Base-by-base conservation (phyloP, 257 asterid species). In the Cruciata laevipes region DNA sequence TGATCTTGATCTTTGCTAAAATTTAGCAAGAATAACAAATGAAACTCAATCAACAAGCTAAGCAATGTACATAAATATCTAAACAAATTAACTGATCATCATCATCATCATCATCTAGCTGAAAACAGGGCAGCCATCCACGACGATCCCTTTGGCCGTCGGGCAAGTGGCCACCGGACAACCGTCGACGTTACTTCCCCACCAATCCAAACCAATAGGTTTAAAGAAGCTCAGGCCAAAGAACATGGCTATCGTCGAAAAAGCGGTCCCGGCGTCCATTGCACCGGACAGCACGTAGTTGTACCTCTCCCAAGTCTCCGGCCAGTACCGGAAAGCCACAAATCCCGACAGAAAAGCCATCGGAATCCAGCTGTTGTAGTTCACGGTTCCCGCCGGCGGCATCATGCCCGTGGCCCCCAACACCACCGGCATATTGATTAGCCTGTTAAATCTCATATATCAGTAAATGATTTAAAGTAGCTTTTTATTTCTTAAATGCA, bases 261-360 rank as follows among this genome's bases (percentile, higher is more conserved):
- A 85, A 0, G 95, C 90, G 4, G 86, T 78, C 9, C 95, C 93
- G 0, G 87, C 86, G 32, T 88, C 95, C 37, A 88, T 52, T 0
- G 81, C 93, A 18, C 87, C 88, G 6, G 93, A 88, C 40, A 83
- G 65, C 2, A 85, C 69, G 52, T 88, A 85, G 65, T 85, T 85
- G 73, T 83, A 73, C 1, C 87, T 74, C 63, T 78, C 40, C 95
- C 92, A 85, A 80, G 75, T 75, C 63, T 67, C 35, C 0, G 83
- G 84, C 64, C 79, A 3, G n/a, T 75, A 66, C 21, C 83, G 70
- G 55, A 17, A 88, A 55, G 81, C 66, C 0, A 86, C 80, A 35
- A 25, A 84, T 3, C 87, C 87, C 0, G 78, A 88, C 1, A 86
- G 10, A 31, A 76, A 79, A 0, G 80, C 89, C 0, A 76, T 18